Evolutionary conservation across 345 rosid genomes (phyloP).

Genomic region (Euphorbia pulcherrima): DNA sequence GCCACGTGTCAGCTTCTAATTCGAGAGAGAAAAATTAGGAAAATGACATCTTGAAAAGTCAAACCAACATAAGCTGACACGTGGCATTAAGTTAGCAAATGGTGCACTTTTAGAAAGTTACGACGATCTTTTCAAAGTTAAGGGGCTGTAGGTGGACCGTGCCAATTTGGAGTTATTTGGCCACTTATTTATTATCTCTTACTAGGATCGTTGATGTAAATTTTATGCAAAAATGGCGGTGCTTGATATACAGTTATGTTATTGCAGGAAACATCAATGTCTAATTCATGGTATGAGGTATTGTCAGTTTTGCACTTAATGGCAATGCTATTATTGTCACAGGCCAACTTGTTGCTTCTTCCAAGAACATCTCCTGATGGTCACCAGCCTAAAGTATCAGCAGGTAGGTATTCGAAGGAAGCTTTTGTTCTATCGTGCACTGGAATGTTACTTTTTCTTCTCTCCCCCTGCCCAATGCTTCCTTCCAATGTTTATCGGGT

Average conservation of each 20-base stretch:
- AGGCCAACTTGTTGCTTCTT: slow-evolving; percentile 84
- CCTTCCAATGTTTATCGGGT: not conserved
- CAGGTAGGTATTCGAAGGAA: slow-evolving; percentile 52
- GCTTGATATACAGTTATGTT: slow-evolving; percentile 16
- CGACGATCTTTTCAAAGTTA: no score
- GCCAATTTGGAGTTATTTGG: no score
- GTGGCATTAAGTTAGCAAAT: no score
- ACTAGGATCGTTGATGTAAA: not conserved
- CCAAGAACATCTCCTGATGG: slow-evolving; percentile 81
- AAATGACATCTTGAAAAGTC: no score
- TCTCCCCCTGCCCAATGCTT: not conserved
- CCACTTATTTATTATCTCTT: not conserved
- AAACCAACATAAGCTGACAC: no score
- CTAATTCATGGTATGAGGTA: slow-evolving; percentile 92
- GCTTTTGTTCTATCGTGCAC: slow-evolving; percentile 5
- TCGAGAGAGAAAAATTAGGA: no score
- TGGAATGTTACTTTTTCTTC: not conserved
- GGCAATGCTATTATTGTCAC: slow-evolving; percentile 89
- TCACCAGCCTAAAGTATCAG: slow-evolving; percentile 80
- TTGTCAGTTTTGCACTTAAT: slow-evolving; percentile 93
- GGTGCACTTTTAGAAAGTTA: no score
- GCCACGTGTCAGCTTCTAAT: no score
- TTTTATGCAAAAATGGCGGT: slow-evolving; percentile 12
- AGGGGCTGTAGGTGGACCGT: no score
- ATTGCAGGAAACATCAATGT: slow-evolving; percentile 82